Percentiles rank a stretch among this genome's conserved stretches.
These are phyloP conservation scores for Candida vaughaniae DNA, from an alignment of 805 yeast genomes.

Conservation along the genomic window DNA sequence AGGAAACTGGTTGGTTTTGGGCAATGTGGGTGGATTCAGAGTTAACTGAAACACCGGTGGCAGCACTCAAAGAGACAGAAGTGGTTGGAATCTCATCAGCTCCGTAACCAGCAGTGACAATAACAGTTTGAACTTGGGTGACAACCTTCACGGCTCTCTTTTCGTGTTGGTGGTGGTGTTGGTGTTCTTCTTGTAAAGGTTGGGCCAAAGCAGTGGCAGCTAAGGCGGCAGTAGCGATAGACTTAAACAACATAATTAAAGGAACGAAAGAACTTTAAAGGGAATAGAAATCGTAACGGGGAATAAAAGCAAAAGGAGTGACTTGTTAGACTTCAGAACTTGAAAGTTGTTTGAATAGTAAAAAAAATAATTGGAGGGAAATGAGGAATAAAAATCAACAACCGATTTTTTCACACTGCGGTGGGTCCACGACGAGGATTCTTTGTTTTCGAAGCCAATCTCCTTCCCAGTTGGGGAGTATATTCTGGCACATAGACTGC, in stretches of 20 bases:
- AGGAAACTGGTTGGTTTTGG: slow-evolving; percentile 16
- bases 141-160: slow-evolving; percentile 45
- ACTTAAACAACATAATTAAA: slow-evolving; percentile 45
- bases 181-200: slow-evolving; percentile 58
- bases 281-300: background rate
- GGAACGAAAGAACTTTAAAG: slow-evolving; percentile 1
- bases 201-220: slow-evolving; percentile 52
- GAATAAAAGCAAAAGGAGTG: slow-evolving; percentile 30
- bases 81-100: slow-evolving; percentile 21
- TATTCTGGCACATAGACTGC: too few relatives aligned
- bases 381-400: slow-evolving; percentile 8
- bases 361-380: too few relatives aligned
- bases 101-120: slow-evolving; percentile 39
- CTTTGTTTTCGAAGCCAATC: too few relatives aligned
- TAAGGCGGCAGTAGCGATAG: slow-evolving; percentile 49
- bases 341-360: slow-evolving; percentile 17
- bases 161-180: slow-evolving; percentile 47
- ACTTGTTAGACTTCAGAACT: slow-evolving; percentile 29
- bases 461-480: too few relatives aligned
- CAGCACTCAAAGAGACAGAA: slow-evolving; percentile 16
- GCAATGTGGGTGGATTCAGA: slow-evolving; percentile 13
- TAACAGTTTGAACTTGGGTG: slow-evolving; percentile 37
- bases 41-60: slow-evolving; percentile 14
- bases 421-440: too few relatives aligned
- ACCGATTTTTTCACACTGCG: too few relatives aligned